Base-by-base conservation (phyloP, 2,329 filamentous ascomycete species). In the Aspergillus bombycis region DNA sequence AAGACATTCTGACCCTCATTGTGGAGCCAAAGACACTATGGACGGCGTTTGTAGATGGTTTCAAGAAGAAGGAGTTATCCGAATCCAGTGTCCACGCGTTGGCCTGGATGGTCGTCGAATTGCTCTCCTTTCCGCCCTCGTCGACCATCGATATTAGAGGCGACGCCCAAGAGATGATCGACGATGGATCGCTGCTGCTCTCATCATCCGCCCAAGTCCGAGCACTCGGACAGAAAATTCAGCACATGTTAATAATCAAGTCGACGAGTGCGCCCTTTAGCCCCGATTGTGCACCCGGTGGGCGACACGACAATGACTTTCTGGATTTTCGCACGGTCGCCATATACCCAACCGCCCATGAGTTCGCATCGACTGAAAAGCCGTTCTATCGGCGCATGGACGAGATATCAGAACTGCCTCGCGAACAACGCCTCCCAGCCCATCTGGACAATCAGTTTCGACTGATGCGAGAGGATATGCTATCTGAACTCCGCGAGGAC, bases 371-470 rank as follows among this genome's bases (percentile, higher is more conserved):
- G 0, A 80, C 72, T 0, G 80, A 84, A 3, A 71, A 73, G 28
- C 82, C 86, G 0, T 92, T 87, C 72, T 86, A 88, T 52, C 83
- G 84, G 8, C 81, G 77, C 0, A 82, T 84, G 0, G 78, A 82
- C 4, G 84, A 85, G 1, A 77, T 90, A 0, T 74, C 79, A 1
- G 75, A 85, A 1, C 64, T 74, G 0, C 62, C 78, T 1, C 36
- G 70, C 14, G 63, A 78, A 1, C 68, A 73, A 0, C 82, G 86
- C 1, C 73, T 83, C 0, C 75, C 75, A 0, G 74, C 78, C 0
- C 88, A 92, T 71, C 74, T 91, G 0, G 90, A 91, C 69, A 91
- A 90, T 70, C 88, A 92, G 58, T 94, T 91, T 66, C 88, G 91
- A 0, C 81, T 93, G 0, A 78, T 92, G 0, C 80, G 91, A 3